These are phyloP conservation scores for Neonothopanus nambi DNA, from an alignment of 1,284 basidiomycete genomes.

Conservation along the genomic window DNA sequence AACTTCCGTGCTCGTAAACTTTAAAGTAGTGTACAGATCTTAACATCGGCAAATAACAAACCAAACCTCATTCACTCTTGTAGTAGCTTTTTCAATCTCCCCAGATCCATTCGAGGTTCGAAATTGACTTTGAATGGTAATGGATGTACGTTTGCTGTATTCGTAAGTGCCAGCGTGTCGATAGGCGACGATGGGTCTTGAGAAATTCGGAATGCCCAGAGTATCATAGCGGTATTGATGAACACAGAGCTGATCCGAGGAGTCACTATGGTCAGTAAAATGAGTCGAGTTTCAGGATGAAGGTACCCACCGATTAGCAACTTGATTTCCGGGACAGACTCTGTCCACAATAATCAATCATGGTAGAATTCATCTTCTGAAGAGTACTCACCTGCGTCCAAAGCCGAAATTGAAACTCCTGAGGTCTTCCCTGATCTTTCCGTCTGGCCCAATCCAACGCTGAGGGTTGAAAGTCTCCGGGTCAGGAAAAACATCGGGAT, in stretches of 20 bases:
- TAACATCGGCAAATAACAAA: too few species aligned
- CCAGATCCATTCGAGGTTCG: conserved; percentile 33
- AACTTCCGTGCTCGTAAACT: too few species aligned
- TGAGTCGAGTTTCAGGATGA: background rate
- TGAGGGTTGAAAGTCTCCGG: conserved; percentile 58
- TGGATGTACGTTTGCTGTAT: conserved; percentile 57
- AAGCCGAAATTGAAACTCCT: conserved; percentile 59
- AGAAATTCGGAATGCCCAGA: conserved; percentile 57
- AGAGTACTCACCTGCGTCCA: conserved; percentile 45
- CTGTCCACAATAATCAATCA: conserved; percentile 23
- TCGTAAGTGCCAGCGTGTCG: conserved; percentile 54
- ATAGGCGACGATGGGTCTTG: conserved; percentile 50
- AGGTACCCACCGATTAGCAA: conserved; percentile 47
- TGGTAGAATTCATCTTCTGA: background rate
- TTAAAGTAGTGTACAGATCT: too few species aligned
- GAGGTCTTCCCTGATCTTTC: conserved; percentile 47
- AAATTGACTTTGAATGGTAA: conserved; percentile 55
- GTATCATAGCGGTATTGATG: conserved; percentile 54
- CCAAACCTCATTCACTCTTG: too few species aligned
- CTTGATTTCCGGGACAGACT: conserved; percentile 59
- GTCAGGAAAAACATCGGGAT: conserved; percentile 56
- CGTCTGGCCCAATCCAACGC: conserved; percentile 53
- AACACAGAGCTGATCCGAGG: conserved; percentile 48
- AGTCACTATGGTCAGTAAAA: background rate
- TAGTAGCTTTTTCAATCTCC: background rate